Percentiles rank a stretch among this genome's conserved stretches.
Evolutionary conservation across 2,329 filamentous ascomycete species (phyloP).

Genomic region (Diplodia corticola): DNA sequence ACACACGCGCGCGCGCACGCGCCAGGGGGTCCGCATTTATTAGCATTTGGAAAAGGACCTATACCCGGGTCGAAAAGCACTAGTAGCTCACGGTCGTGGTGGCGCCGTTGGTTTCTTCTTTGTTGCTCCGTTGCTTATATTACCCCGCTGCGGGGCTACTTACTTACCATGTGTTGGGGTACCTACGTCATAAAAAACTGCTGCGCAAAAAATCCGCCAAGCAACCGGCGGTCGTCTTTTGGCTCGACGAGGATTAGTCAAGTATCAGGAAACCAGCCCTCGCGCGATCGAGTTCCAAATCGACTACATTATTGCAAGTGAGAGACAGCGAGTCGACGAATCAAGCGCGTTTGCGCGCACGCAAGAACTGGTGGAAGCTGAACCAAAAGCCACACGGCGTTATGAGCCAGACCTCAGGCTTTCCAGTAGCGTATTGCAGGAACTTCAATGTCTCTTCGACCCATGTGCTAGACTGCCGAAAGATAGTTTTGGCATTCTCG

Average conservation of each 20-base stretch:
- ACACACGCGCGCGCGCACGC: no score
- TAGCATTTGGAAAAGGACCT: background rate
- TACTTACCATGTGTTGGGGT: background rate
- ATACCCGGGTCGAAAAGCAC: background rate
- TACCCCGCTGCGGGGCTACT: conserved; percentile 14
- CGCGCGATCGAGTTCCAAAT: no score
- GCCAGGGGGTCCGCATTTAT: background rate
- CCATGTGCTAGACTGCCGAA: no score
- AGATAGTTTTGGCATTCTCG: background rate
- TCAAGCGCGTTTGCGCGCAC: background rate
- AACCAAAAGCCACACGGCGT: background rate
- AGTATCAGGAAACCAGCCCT: no score
- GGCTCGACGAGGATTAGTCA: background rate
- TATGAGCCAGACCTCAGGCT: background rate
- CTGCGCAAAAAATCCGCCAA: no score
- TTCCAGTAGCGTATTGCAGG: background rate
- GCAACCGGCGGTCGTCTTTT: background rate
- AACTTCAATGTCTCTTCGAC: no score
- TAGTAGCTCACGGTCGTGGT: background rate
- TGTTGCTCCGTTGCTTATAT: background rate
- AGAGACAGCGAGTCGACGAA: background rate
- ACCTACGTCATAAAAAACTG: background rate
- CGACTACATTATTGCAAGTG: no score
- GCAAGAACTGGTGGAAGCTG: no score
- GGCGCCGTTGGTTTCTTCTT: background rate